Evolutionary conservation across 1,139 yeast species (phyloP).

Genomic region (Suhomyces bribrorum): DNA sequence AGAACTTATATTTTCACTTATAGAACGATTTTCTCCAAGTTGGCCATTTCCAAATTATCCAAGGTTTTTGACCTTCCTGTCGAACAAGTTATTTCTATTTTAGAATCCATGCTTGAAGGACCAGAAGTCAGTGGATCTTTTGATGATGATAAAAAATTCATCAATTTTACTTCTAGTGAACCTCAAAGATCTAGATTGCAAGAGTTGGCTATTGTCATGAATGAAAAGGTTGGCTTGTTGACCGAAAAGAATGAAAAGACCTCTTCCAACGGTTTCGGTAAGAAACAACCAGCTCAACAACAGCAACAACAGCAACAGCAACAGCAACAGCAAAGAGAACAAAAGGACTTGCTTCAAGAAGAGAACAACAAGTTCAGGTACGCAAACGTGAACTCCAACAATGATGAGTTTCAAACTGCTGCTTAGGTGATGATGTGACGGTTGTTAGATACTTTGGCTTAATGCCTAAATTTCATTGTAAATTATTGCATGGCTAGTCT

Average conservation of each 20-base stretch:
- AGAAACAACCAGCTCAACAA: constrained; percentile 41
- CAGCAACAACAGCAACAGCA: constrained; percentile 32
- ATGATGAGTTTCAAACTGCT: constrained; percentile 49
- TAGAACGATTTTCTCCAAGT: constrained; percentile 72
- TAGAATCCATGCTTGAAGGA: constrained; percentile 72
- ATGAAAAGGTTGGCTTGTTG: constrained; percentile 81
- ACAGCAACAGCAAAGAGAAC: constrained; percentile 33
- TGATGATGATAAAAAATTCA: constrained; percentile 58
- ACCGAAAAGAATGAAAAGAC: constrained; percentile 86
- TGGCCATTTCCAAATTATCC: constrained; percentile 69
- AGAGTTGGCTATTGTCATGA: constrained; percentile 82
- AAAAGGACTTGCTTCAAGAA: constrained; percentile 36
- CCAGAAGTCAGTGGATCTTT: constrained; percentile 70
- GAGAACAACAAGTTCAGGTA: constrained; percentile 47
- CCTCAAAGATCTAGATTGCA: constrained; percentile 85
- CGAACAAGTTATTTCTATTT: constrained; percentile 58
- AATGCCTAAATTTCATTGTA: constrained; percentile 9
- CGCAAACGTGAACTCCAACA: constrained; percentile 48
- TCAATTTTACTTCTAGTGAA: constrained; percentile 65
- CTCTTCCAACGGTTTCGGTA: constrained; percentile 69
- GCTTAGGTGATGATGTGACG: constrained; percentile 15
- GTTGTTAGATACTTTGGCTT: constrained; percentile 2
- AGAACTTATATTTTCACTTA: constrained; percentile 87
- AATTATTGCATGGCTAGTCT: constrained; percentile 13
- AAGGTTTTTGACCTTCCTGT: constrained; percentile 64